phyloP scores from a whole-genome alignment of 2,329 filamentous ascomycete genomes.

The Epichloe bromicola region DNA sequence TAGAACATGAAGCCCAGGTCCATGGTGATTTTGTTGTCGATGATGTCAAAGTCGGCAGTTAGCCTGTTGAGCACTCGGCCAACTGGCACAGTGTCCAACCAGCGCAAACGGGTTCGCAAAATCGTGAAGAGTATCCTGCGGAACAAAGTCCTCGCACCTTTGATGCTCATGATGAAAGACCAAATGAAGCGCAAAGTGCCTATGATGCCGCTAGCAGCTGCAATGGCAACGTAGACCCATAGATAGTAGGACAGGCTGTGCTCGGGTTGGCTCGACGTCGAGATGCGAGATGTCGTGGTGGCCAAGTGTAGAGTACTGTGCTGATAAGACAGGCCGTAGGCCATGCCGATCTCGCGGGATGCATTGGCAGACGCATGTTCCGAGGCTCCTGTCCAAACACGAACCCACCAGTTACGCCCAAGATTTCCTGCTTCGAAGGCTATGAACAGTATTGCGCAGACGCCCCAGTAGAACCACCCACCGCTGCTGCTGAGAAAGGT shows the following conservation, averaged over 20 bases:
- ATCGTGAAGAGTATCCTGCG: conserved; percentile 52
- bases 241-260: conserved; percentile 49
- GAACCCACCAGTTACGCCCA: conserved; percentile 50
- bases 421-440: conserved; percentile 41
- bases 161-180: conserved; percentile 51
- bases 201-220: conserved; percentile 41
- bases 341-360: conserved; percentile 22
- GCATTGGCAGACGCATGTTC: conserved; percentile 1
- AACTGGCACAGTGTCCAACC: conserved; percentile 68
- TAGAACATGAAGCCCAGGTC: conserved; percentile 48
- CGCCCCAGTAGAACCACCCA: conserved; percentile 45
- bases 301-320: conserved; percentile 30
- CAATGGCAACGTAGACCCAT: conserved; percentile 51
- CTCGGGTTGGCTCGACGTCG: conserved; percentile 12
- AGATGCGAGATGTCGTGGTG: conserved; percentile 15
- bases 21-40: conserved; percentile 54
- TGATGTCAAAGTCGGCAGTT: conserved; percentile 61
- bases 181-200: conserved; percentile 51
- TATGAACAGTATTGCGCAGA: conserved; percentile 41
- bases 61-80: conserved; percentile 69
- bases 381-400: conserved; percentile 41
- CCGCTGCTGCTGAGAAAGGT: conserved; percentile 56
- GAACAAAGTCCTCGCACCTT: conserved; percentile 57
- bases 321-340: conserved; percentile 33
- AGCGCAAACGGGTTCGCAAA: conserved; percentile 60